Conservation (phyloP, 345 rosid species). For the Clausena lansium region DNA sequence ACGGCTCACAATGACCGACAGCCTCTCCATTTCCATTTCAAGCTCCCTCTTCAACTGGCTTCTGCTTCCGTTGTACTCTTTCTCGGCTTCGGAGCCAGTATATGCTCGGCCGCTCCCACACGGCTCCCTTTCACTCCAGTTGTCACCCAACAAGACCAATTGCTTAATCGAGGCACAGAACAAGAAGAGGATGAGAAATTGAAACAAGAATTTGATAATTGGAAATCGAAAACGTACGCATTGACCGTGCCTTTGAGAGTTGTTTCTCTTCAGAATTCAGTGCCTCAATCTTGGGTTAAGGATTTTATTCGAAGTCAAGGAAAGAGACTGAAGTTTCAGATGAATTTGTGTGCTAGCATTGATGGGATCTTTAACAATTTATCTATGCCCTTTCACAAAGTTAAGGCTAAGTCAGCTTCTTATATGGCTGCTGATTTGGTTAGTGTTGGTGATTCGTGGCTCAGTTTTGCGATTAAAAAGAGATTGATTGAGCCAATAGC, state of each 20-base stretch:
- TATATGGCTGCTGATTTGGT: slow-evolving; percentile 66
- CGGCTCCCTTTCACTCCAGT: slow-evolving; percentile 16
- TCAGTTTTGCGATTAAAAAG: slow-evolving; percentile 54
- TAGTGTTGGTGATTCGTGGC: slow-evolving; percentile 84
- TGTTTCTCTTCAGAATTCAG: slow-evolving; percentile 71
- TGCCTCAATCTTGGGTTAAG: slow-evolving; percentile 92
- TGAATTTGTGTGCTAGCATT: slow-evolving; percentile 45
- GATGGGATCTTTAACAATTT: slow-evolving; percentile 61
- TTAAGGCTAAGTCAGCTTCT: slow-evolving; percentile 38
- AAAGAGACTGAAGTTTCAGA: slow-evolving; percentile 57
- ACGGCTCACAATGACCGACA: background rate
- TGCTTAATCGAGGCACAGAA: background rate
- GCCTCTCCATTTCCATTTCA: background rate
- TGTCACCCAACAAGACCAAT: background rate
- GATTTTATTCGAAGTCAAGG: slow-evolving; percentile 79
- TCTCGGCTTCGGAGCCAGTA: slow-evolving; percentile 40
- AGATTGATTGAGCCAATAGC: slow-evolving; percentile 61
- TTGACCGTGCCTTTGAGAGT: slow-evolving; percentile 66
- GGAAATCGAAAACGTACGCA: slow-evolving; percentile 68
- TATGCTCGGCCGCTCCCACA: slow-evolving; percentile 43
- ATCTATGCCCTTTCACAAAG: slow-evolving; percentile 32
- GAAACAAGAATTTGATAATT: slow-evolving; percentile 62
- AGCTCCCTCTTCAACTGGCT: no score
- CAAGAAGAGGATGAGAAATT: slow-evolving; percentile 38
- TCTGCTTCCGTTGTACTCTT: slow-evolving; percentile 1